These are phyloP conservation scores for Gaultheria prostrata DNA, from an alignment of 148 eudicot genomes.

Conservation along the genomic window DNA sequence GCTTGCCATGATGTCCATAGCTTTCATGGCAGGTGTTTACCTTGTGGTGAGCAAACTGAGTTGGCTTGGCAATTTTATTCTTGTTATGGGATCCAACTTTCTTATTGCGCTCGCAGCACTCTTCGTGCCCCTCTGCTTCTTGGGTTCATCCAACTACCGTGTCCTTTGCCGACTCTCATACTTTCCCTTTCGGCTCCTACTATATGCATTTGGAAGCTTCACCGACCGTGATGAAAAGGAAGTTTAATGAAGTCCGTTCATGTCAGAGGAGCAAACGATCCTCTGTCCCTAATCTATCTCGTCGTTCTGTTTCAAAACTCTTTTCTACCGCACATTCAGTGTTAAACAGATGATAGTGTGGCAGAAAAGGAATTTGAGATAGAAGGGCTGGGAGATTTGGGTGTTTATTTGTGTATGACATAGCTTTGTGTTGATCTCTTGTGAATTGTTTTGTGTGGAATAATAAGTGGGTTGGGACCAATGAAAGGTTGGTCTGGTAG, in stretches of 20 bases:
- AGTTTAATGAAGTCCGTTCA: background rate
- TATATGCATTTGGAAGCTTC: slow-evolving; percentile 19
- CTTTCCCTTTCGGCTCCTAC: slow-evolving; percentile 20
- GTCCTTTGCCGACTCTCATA: slow-evolving; percentile 7
- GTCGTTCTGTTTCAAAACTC: background rate
- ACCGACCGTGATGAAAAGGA: background rate
- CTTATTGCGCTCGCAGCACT: slow-evolving; percentile 19
- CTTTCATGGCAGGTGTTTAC: slow-evolving; percentile 46
- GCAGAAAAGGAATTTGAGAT: background rate
- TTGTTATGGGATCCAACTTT: slow-evolving; percentile 31
- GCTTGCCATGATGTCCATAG: slow-evolving; percentile 43
- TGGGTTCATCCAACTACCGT: background rate
- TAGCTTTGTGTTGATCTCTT: background rate
- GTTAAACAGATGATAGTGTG: background rate
- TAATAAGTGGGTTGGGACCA: too few species aligned
- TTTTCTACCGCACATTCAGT: background rate
- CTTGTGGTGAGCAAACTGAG: slow-evolving; percentile 29
- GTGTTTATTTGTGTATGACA: background rate
- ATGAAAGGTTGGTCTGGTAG: too few species aligned
- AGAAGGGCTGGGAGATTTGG: background rate
- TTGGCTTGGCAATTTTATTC: slow-evolving; percentile 38
- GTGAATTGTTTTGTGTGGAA: background rate
- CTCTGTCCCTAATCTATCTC: background rate
- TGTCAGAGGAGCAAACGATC: background rate
- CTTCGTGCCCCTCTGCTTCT: slow-evolving; percentile 27